A percentile compares a stretch with the other conserved stretches of the same genome.
Conservation (phyloP, 495 filamentous ascomycete genomes). For the Annulohypoxylon maeteangense region DNA sequence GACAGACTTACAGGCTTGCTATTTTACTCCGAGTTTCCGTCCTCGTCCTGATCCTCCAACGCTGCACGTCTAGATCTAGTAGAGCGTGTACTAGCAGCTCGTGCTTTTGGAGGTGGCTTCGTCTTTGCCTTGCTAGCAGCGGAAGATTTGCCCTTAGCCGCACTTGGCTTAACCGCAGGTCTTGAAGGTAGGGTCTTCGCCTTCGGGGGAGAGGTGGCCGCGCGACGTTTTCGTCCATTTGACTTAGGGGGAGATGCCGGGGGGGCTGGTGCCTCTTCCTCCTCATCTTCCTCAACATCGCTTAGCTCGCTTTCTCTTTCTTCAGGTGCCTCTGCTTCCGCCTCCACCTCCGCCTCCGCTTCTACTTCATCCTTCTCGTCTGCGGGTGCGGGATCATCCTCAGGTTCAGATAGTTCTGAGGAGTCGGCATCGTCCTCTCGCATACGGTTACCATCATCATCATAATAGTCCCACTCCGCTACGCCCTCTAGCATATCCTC, state of each 20-base stretch:
- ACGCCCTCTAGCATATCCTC: slow-evolving; percentile 68
- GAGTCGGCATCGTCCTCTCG: slow-evolving; percentile 37
- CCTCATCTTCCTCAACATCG: slow-evolving; percentile 41
- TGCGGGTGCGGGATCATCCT: slow-evolving; percentile 29
- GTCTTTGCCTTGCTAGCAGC: slow-evolving; percentile 39
- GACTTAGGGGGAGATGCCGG: slow-evolving; percentile 32
- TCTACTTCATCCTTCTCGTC: slow-evolving; percentile 39
- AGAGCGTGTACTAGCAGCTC: slow-evolving; percentile 38
- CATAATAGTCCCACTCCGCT: slow-evolving; percentile 64
- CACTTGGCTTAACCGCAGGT: slow-evolving; percentile 39
- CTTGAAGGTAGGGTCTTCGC: slow-evolving; percentile 36
- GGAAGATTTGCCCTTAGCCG: slow-evolving; percentile 38
- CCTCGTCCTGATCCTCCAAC: slow-evolving; percentile 36
- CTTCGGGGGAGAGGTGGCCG: slow-evolving; percentile 31
- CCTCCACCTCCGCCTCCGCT: slow-evolving; percentile 37
- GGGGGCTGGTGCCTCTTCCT: slow-evolving; percentile 39
- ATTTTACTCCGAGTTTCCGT: slow-evolving; percentile 32
- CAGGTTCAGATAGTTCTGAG: slow-evolving; percentile 40
- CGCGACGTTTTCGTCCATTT: slow-evolving; percentile 41
- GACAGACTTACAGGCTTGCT: not conserved
- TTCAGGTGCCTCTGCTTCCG: slow-evolving; percentile 40
- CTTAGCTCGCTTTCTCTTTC: slow-evolving; percentile 43
- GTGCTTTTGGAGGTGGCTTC: slow-evolving; percentile 39
- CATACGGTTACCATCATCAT: slow-evolving; percentile 41
- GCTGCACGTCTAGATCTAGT: slow-evolving; percentile 45